Conservation (phyloP, 1,284 basidiomycete genomes). For the Rugosomyces carneus region DNA sequence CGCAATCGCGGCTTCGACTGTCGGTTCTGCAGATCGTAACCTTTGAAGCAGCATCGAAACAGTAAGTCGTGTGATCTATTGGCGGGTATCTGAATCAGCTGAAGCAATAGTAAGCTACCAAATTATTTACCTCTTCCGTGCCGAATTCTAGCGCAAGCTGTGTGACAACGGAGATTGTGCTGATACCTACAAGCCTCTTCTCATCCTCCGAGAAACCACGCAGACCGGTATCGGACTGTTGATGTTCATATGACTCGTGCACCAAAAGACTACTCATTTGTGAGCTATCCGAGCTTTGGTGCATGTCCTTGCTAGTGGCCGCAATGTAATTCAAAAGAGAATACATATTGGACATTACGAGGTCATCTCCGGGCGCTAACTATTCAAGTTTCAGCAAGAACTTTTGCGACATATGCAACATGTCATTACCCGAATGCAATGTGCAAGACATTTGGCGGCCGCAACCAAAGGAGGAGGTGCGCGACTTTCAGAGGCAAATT, state of each 20-base stretch:
- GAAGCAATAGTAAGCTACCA: not conserved
- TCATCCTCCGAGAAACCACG: constrained; percentile 77
- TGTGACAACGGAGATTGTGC: constrained; percentile 86
- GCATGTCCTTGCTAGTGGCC: constrained; percentile 70
- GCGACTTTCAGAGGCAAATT: constrained; percentile 68
- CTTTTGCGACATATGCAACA: not conserved
- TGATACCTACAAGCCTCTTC: constrained; percentile 79
- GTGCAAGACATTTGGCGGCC: constrained; percentile 84
- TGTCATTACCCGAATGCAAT: constrained; percentile 75
- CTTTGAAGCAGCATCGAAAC: constrained; percentile 92
- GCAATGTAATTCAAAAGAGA: constrained; percentile 90
- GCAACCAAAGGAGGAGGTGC: constrained; percentile 75
- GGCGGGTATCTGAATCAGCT: not conserved
- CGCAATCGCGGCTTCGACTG: constrained; percentile 86
- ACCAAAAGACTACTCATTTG: constrained; percentile 38
- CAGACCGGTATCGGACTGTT: constrained; percentile 55
- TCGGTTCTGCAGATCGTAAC: constrained; percentile 76
- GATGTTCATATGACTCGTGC: constrained; percentile 38
- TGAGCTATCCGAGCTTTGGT: constrained; percentile 41
- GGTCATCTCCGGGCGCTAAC: constrained; percentile 84
- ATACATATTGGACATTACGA: constrained; percentile 94
- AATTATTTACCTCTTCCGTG: constrained; percentile 62
- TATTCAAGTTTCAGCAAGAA: constrained; percentile 23
- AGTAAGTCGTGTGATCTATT: constrained; percentile 75
- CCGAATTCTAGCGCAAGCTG: constrained; percentile 78